Base-by-base conservation (phyloP, 108 stramenopile genomes). In the Poteriospumella lacustris region DNA sequence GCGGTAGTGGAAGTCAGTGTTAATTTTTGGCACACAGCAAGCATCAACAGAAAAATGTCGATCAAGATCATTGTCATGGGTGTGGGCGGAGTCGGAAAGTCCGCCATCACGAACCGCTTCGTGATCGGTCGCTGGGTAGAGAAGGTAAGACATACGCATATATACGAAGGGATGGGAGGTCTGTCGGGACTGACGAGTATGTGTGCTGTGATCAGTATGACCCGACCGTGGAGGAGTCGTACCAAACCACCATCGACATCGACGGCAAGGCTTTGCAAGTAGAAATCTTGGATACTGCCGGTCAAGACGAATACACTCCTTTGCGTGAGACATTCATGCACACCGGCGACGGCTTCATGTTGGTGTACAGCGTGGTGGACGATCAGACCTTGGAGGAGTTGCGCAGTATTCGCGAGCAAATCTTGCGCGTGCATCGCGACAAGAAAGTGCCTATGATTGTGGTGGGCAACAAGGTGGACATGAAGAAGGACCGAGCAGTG, bases 311-410 rank as follows among this genome's bases (percentile, higher is more conserved):
- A 33, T 73, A 73, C 36, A 73, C 70, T 56, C 70, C 70, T 42
- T 24, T 73, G 70, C 38, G 70, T 33, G 70, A 73, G 41, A 73
- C 70, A 9, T 73, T 73, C 31, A 73, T 73, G 70, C 70, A 73
- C 47, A 73, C 70, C 36, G 70, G 70, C 19, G 70, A 73, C 36
- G 70, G 70, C 12, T 73, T 73, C 24, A 24, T 73, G 24, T 73
- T 73, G 41, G 47, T 73, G 9, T 73, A 73, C 42, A 42, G 40
- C 41, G 36, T 73, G 26, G 47, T 56, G 12, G 70, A 73, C 36
- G 70, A 73, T 73, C 70, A 73, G 31, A 73, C 70, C 9, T 33
- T 73, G 19, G 70, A 73, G 36, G 70, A 73, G 28, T 56, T 73
- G 43, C 38, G 33, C 9, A 56, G 47, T 19, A 73, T 73, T 73